A percentile compares a stretch with the other conserved stretches of the same genome.
Conservation (phyloP, 805 yeast genomes). For the Metschnikowia reukaufii region DNA sequence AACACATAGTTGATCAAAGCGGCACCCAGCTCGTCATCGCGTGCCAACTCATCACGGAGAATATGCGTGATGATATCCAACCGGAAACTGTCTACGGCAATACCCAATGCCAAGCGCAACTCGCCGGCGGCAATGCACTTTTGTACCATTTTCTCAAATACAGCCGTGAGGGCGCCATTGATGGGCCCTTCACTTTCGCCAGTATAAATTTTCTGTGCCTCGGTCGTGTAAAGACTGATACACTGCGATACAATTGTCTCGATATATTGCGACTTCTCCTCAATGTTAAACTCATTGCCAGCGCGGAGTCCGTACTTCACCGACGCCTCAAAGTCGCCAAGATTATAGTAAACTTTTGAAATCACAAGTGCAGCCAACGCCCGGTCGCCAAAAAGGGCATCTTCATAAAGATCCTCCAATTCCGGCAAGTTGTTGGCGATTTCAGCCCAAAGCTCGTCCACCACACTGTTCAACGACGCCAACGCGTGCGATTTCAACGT, state of each 20-base stretch:
- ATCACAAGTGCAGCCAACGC: conserved; percentile 87
- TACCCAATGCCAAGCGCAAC: conserved; percentile 80
- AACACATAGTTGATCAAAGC: conserved; percentile 70
- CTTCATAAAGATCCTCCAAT: conserved; percentile 90
- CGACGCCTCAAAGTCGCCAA: conserved; percentile 91
- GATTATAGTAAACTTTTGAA: conserved; percentile 84
- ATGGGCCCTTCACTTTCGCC: conserved; percentile 31
- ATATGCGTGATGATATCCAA: conserved; percentile 72
- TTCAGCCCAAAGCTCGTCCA: conserved; percentile 96
- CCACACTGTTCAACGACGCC: conserved; percentile 73
- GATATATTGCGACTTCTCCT: conserved; percentile 77
- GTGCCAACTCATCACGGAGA: conserved; percentile 41
- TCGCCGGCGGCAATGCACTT: conserved; percentile 76
- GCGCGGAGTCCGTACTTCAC: conserved; percentile 87
- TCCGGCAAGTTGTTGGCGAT: conserved; percentile 86
- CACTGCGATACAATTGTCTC: conserved; percentile 95
- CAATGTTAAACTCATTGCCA: conserved; percentile 72
- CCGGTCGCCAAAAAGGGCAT: conserved; percentile 70
- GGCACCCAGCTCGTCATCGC: conserved; percentile 53
- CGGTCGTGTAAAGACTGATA: conserved; percentile 73
- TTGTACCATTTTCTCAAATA: conserved; percentile 84
- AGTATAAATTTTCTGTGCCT: conserved; percentile 49
- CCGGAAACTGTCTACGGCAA: conserved; percentile 84
- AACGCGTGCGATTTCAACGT: conserved; percentile 81
- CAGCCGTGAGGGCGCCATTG: conserved; percentile 60